A percentile compares a stretch with the other conserved stretches of the same genome.
phyloP scores from a whole-genome alignment of 148 eudicot genomes.

The Heliamphora exappendiculata region DNA sequence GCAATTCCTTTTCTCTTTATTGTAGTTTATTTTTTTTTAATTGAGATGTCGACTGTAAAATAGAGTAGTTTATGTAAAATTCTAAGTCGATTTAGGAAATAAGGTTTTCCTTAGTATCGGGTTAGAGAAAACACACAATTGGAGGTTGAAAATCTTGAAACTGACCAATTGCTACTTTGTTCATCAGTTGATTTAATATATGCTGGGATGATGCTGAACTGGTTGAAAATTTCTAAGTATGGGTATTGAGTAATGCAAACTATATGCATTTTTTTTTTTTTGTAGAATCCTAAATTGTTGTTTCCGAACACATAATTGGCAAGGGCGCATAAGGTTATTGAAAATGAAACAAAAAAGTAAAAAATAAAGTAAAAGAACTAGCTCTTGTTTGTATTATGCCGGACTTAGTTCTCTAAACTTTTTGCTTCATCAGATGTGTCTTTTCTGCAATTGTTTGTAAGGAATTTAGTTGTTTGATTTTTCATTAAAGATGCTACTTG shows the following conservation, averaged over 20 bases:
- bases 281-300: neutral
- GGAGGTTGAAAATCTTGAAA: slow-evolving; percentile 2
- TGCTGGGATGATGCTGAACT: neutral
- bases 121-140: neutral
- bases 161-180: neutral
- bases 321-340: neutral
- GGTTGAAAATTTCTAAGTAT: neutral
- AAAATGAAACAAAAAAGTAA: too few species aligned
- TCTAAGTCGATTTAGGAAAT: neutral
- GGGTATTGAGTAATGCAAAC: neutral
- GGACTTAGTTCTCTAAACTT: neutral
- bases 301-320: neutral
- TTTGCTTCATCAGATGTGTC: neutral
- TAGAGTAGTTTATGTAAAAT: neutral
- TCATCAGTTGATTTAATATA: neutral
- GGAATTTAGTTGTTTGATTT: too few species aligned
- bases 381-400: neutral
- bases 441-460: neutral
- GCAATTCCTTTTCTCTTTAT: neutral
- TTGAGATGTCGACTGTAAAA: neutral
- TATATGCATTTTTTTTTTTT: neutral
- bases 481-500: neutral
- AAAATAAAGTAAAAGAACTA: neutral
- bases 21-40: neutral
- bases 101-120: too few species aligned